phyloP scores from a whole-genome alignment of 805 yeast genomes.

The Cyberlindnera xylosilytica region DNA sequence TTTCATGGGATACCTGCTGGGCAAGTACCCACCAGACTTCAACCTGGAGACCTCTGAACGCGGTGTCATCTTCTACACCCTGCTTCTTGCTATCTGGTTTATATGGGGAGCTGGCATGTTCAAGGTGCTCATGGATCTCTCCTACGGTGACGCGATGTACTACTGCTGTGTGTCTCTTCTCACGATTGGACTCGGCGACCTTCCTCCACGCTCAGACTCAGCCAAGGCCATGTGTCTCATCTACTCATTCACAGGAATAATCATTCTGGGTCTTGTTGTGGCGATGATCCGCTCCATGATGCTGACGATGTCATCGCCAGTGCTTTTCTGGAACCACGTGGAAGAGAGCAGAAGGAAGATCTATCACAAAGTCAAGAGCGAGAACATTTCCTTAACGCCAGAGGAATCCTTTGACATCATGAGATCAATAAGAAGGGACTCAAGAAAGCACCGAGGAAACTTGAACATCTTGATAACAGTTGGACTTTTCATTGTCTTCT shows the following conservation, averaged over 20 bases:
- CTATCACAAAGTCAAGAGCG: slow-evolving; percentile 21
- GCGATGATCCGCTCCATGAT: slow-evolving; percentile 67
- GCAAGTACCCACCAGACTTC: slow-evolving; percentile 67
- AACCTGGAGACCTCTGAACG: slow-evolving; percentile 67
- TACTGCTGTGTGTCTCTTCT: slow-evolving; percentile 69
- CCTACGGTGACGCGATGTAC: slow-evolving; percentile 68
- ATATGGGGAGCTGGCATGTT: slow-evolving; percentile 66
- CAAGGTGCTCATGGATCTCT: slow-evolving; percentile 37
- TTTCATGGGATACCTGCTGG: slow-evolving; percentile 54
- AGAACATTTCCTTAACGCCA: slow-evolving; percentile 31
- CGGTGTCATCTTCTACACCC: slow-evolving; percentile 67
- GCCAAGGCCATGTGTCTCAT: slow-evolving; percentile 57
- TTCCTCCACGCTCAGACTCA: slow-evolving; percentile 50
- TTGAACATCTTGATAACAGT: slow-evolving; percentile 39
- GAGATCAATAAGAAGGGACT: slow-evolving; percentile 45
- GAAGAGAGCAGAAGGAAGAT: slow-evolving; percentile 46
- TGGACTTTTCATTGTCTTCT: slow-evolving; percentile 48
- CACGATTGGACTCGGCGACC: slow-evolving; percentile 82
- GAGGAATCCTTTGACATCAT: slow-evolving; percentile 54
- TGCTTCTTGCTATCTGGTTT: slow-evolving; percentile 65
- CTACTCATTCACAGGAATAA: slow-evolving; percentile 67
- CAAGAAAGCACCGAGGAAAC: slow-evolving; percentile 34
- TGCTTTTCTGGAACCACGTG: slow-evolving; percentile 61
- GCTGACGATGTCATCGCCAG: slow-evolving; percentile 56
- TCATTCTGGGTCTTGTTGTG: slow-evolving; percentile 70